Evolutionary conservation across 495 filamentous ascomycete species (phyloP).

Genomic region (Corynascus novoguineensis): DNA sequence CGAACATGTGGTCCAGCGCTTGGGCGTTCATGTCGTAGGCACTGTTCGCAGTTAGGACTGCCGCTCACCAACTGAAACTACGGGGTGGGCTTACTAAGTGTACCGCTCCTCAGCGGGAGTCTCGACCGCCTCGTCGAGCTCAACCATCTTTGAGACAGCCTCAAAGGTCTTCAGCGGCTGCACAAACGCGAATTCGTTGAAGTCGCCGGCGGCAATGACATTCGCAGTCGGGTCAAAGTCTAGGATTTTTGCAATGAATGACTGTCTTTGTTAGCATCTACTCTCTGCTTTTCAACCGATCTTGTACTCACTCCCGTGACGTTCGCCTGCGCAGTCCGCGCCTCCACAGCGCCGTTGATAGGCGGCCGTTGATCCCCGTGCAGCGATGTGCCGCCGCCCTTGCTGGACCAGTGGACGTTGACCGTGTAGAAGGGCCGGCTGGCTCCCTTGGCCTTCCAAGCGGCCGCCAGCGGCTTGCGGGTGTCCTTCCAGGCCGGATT

Average conservation of each 20-base stretch:
- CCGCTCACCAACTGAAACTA: not conserved
- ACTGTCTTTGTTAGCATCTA: conserved; percentile 10
- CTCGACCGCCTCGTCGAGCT: conserved; percentile 48
- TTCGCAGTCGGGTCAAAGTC: conserved; percentile 35
- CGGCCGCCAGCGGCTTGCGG: conserved; percentile 54
- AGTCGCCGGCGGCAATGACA: conserved; percentile 52
- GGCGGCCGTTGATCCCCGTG: conserved; percentile 57
- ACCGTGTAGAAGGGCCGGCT: conserved; percentile 50
- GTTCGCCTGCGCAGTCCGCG: conserved; percentile 43
- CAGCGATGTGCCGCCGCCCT: conserved; percentile 51
- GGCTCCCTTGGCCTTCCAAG: conserved; percentile 46
- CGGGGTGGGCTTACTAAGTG: conserved; percentile 38
- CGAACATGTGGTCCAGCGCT: conserved; percentile 58
- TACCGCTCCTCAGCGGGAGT: conserved; percentile 50
- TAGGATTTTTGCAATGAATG: conserved; percentile 41
- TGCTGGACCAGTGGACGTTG: conserved; percentile 54
- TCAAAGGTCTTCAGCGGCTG: conserved; percentile 44
- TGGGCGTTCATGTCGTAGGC: conserved; percentile 36
- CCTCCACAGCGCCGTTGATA: conserved; percentile 50
- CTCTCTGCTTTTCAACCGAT: not conserved
- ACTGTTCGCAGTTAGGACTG: conserved; percentile 22
- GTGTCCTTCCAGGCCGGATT: conserved; percentile 48
- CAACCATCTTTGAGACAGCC: conserved; percentile 38
- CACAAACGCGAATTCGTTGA: conserved; percentile 59
- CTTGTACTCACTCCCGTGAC: conserved; percentile 41